phyloP scores from a whole-genome alignment of 768 basidiomycete genomes.

The Austroboletus eburneus region DNA sequence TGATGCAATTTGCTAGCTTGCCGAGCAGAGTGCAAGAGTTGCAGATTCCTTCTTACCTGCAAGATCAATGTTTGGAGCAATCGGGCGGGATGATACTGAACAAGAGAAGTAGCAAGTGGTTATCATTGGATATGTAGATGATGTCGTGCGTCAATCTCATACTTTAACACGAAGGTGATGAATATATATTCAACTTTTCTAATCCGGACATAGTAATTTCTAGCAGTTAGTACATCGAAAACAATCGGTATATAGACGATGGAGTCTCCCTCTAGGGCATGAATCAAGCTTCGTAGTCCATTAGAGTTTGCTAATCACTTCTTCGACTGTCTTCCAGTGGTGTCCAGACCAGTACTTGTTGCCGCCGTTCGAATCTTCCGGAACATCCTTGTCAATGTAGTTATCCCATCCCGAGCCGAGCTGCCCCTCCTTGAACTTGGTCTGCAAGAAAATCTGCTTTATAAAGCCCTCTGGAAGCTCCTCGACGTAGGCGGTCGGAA shows the following conservation, averaged over 20 bases:
- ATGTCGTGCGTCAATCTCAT: too few relatives aligned
- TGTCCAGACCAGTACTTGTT: constrained; percentile 34
- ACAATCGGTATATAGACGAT: background rate
- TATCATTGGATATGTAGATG: constrained; percentile 15
- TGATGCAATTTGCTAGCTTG: constrained; percentile 39
- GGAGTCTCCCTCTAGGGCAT: background rate
- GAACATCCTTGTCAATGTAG: constrained; percentile 25
- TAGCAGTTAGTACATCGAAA: too few relatives aligned
- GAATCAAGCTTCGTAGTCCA: background rate
- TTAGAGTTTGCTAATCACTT: constrained; percentile 27
- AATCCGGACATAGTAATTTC: too few relatives aligned
- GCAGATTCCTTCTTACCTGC: constrained; percentile 32
- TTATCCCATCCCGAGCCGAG: constrained; percentile 35
- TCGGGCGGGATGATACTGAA: constrained; percentile 18
- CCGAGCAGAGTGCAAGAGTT: constrained; percentile 33
- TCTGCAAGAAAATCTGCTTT: constrained; percentile 31
- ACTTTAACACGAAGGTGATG: background rate
- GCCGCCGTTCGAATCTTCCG: constrained; percentile 28
- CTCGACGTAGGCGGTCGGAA: constrained; percentile 19
- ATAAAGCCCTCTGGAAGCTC: constrained; percentile 28
- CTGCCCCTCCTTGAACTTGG: constrained; percentile 26
- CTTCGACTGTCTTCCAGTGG: constrained; percentile 28
- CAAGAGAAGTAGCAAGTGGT: constrained; percentile 20
- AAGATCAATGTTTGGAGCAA: constrained; percentile 33
- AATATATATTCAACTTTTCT: background rate